phyloP scores from a whole-genome alignment of 805 yeast species.

The Starmerella sp. region DNA sequence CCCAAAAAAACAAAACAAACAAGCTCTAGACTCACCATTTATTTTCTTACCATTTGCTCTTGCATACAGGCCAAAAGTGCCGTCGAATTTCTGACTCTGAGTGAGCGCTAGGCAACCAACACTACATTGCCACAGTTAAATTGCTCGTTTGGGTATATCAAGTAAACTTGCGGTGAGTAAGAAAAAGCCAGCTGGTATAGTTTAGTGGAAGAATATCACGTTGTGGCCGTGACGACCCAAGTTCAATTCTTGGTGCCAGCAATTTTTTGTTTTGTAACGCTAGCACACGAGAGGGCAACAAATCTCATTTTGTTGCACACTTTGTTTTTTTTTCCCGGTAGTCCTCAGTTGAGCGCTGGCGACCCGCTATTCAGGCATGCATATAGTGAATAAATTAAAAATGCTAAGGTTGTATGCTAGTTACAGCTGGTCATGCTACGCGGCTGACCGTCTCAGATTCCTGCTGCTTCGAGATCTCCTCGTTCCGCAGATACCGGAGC shows the following conservation, averaged over 20 bases:
- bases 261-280: conserved; percentile 8
- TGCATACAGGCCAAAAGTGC: too few species aligned
- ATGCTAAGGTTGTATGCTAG: too few species aligned
- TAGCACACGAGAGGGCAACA: background rate
- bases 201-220: conserved; percentile 24
- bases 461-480: background rate
- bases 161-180: background rate
- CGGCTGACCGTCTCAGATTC: background rate
- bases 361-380: too few species aligned
- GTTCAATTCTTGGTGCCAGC: conserved; percentile 24
- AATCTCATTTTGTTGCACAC: background rate
- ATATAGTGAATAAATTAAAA: too few species aligned
- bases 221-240: conserved; percentile 25
- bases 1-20: too few species aligned
- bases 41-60: too few species aligned
- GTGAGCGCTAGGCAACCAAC: too few species aligned
- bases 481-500: background rate
- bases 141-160: background rate
- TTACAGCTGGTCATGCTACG: background rate
- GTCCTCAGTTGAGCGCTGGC: too few species aligned
- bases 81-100: too few species aligned
- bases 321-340: too few species aligned
- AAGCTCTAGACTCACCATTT: too few species aligned
- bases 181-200: conserved; percentile 18
- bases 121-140: too few species aligned